Evolutionary conservation across 2,329 filamentous ascomycete species (phyloP).

Genomic region (Sarocladium strictum): DNA sequence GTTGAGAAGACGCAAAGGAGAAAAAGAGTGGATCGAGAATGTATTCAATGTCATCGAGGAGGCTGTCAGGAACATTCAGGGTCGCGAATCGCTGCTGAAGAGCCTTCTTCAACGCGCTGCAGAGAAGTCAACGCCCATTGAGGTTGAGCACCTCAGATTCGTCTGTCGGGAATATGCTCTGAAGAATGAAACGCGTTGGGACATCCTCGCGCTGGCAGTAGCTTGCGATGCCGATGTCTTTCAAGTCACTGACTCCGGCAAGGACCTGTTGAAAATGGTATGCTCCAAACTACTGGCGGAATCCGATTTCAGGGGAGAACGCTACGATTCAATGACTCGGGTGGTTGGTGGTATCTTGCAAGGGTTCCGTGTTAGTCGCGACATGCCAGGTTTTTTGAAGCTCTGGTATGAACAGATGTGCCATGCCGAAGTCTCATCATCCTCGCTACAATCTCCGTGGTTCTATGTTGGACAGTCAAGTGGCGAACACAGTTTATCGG

Average conservation of each 20-base stretch:
- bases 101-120: slow-evolving; percentile 24
- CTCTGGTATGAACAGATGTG: slow-evolving; percentile 40
- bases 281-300: slow-evolving; percentile 28
- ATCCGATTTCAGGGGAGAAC: slow-evolving; percentile 13
- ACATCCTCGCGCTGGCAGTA: slow-evolving; percentile 32
- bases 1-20: slow-evolving; percentile 21
- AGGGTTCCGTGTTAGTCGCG: slow-evolving; percentile 38
- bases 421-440: slow-evolving; percentile 24
- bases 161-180: slow-evolving; percentile 39
- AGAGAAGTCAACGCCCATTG: slow-evolving; percentile 26
- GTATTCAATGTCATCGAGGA: slow-evolving; percentile 27
- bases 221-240: slow-evolving; percentile 43
- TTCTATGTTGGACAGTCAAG: slow-evolving; percentile 19
- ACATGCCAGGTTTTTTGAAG: slow-evolving; percentile 39
- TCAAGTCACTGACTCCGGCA: slow-evolving; percentile 32
- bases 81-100: slow-evolving; percentile 23
- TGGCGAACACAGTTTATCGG: slow-evolving; percentile 15
- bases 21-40: slow-evolving; percentile 31
- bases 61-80: slow-evolving; percentile 17
- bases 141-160: slow-evolving; percentile 32
- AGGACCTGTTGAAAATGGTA: slow-evolving; percentile 31
- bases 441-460: slow-evolving; percentile 26
- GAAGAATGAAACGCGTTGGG: slow-evolving; percentile 33
- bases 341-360: slow-evolving; percentile 37
- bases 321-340: slow-evolving; percentile 20